Evolutionary conservation across 495 filamentous ascomycete species (phyloP).

Genomic region (Penicillium desertorum): DNA sequence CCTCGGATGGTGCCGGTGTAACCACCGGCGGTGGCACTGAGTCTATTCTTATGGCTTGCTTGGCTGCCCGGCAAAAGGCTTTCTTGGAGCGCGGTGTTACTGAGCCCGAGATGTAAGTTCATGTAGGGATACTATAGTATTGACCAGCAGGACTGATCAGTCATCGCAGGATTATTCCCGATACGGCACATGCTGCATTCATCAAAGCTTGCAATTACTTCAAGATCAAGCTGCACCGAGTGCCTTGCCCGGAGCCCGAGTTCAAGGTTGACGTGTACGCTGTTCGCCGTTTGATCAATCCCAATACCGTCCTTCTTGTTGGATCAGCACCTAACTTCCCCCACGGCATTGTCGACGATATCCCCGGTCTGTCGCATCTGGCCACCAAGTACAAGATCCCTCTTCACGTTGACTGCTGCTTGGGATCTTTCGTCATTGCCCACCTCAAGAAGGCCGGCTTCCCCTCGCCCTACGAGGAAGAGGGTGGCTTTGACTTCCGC

Average conservation of each 20-base stretch:
- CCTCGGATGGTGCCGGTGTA: slow-evolving; percentile 76
- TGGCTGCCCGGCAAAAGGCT: slow-evolving; percentile 86
- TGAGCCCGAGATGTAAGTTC: slow-evolving; percentile 86
- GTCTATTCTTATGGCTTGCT: slow-evolving; percentile 91
- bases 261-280: slow-evolving; percentile 79
- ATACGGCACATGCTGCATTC: slow-evolving; percentile 94
- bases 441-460: slow-evolving; percentile 91
- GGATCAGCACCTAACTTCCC: slow-evolving; percentile 97
- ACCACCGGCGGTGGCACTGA: slow-evolving; percentile 94
- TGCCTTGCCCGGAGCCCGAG: slow-evolving; percentile 77
- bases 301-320: slow-evolving; percentile 94
- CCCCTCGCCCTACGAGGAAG: slow-evolving; percentile 57
- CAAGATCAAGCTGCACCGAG: slow-evolving; percentile 89
- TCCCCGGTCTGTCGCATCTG: slow-evolving; percentile 77
- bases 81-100: slow-evolving; percentile 79
- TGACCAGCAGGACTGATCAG: slow-evolving; percentile 19
- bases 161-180: slow-evolving; percentile 76
- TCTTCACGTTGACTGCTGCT: slow-evolving; percentile 95
- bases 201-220: slow-evolving; percentile 94
- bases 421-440: slow-evolving; percentile 91
- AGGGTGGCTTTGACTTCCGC: slow-evolving; percentile 87
- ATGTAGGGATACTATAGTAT: neutral
- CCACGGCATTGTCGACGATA: slow-evolving; percentile 97
- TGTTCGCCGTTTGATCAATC: slow-evolving; percentile 84
- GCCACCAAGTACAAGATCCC: slow-evolving; percentile 76